Evolutionary conservation across 2,329 filamentous ascomycete genomes (phyloP).

Genomic region (Beauveria asiatica): DNA sequence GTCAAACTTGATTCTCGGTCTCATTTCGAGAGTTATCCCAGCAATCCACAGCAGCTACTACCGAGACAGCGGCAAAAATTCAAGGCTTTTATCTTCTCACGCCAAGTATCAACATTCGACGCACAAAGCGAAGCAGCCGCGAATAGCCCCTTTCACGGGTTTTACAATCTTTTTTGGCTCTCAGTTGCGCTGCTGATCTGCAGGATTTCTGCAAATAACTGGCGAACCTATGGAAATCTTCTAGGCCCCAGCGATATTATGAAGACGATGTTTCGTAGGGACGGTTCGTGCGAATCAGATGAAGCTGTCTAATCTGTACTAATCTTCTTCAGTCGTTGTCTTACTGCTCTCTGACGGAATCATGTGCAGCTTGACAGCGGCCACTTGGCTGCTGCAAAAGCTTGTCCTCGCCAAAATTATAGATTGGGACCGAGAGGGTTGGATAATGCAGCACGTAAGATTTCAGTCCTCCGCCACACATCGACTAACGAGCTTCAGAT

Average conservation of each 20-base stretch:
- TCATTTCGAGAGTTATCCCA: slow-evolving; percentile 12
- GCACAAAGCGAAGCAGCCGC: slow-evolving; percentile 56
- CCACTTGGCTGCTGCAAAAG: slow-evolving; percentile 58
- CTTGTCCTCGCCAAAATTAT: slow-evolving; percentile 50
- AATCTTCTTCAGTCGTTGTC: slow-evolving; percentile 33
- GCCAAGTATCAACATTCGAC: slow-evolving; percentile 67
- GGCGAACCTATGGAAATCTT: slow-evolving; percentile 56
- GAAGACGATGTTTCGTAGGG: slow-evolving; percentile 52
- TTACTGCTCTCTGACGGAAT: slow-evolving; percentile 56
- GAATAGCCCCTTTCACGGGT: slow-evolving; percentile 67
- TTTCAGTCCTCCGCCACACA: neutral
- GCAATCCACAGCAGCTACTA: slow-evolving; percentile 2
- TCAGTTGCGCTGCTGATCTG: slow-evolving; percentile 57
- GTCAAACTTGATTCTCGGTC: slow-evolving; percentile 17
- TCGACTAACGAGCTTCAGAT: slow-evolving; percentile 30
- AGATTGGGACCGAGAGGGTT: slow-evolving; percentile 59
- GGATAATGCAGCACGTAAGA: slow-evolving; percentile 62
- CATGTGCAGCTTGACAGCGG: slow-evolving; percentile 57
- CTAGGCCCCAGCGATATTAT: slow-evolving; percentile 66
- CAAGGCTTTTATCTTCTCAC: slow-evolving; percentile 56
- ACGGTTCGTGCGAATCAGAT: slow-evolving; percentile 26
- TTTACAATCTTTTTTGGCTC: slow-evolving; percentile 74
- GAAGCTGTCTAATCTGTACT: neutral
- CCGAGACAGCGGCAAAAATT: slow-evolving; percentile 22
- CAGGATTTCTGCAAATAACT: slow-evolving; percentile 61